These are phyloP conservation scores for Tulasnella calospora DNA, from an alignment of 768 basidiomycete species.

Conservation along the genomic window DNA sequence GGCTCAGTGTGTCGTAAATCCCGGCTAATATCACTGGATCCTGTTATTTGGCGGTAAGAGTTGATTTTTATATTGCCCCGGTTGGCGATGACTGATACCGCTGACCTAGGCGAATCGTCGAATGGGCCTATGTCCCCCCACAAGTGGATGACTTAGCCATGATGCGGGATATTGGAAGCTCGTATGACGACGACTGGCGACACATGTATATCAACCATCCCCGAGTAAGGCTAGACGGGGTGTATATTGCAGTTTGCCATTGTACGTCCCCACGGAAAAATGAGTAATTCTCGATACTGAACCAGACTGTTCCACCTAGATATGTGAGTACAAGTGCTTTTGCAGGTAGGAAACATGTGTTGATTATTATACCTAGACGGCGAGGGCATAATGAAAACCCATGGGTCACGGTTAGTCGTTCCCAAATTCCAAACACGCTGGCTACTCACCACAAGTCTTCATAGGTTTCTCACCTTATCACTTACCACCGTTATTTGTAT, in stretches of 20 bases:
- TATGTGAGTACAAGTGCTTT: not conserved
- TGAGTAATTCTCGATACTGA: not conserved
- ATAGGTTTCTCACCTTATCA: constrained; percentile 78
- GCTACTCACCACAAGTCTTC: not conserved
- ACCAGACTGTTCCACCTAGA: not conserved
- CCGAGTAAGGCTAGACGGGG: constrained; percentile 76
- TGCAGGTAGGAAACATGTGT: not conserved
- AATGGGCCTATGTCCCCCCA: constrained; percentile 64
- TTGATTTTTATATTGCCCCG: not conserved
- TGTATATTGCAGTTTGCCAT: constrained; percentile 89
- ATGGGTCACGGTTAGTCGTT: constrained; percentile 72
- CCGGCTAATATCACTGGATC: constrained; percentile 63
- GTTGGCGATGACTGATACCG: not conserved
- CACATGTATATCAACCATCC: constrained; percentile 79
- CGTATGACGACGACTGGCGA: constrained; percentile 62
- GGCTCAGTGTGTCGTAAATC: constrained; percentile 68
- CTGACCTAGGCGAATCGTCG: constrained; percentile 54
- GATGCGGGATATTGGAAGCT: constrained; percentile 48
- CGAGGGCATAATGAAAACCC: constrained; percentile 73
- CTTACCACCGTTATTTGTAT: constrained; percentile 87
- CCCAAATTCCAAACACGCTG: not conserved
- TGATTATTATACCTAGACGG: constrained; percentile 44
- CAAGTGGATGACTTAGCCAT: constrained; percentile 56
- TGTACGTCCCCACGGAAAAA: constrained; percentile 35
- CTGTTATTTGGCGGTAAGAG: constrained; percentile 66